Evolutionary conservation across 441 rosid genomes (phyloP).

Genomic region (Gossypium lobatum): DNA sequence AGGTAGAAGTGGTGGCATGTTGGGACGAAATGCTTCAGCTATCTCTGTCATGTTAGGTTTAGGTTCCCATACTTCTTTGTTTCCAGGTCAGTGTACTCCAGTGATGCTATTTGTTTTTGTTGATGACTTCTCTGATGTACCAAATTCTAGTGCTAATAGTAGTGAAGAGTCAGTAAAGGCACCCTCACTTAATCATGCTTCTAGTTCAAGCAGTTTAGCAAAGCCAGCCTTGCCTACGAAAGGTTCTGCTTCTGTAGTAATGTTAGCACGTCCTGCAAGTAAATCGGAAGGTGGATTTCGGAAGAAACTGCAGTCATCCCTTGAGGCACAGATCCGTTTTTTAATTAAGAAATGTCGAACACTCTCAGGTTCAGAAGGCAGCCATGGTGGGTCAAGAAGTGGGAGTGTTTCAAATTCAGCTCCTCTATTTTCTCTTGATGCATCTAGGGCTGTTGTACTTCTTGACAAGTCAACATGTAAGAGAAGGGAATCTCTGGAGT

Average conservation of each 20-base stretch:
- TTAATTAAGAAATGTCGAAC: slow-evolving; percentile 71
- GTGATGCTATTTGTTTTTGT: slow-evolving; percentile 60
- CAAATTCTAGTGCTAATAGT: slow-evolving; percentile 26
- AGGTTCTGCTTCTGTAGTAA: slow-evolving; percentile 65
- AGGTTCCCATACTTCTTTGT: slow-evolving; percentile 56
- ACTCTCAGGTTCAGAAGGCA: slow-evolving; percentile 53
- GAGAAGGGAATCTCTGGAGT: slow-evolving; percentile 64
- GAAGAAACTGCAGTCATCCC: slow-evolving; percentile 76
- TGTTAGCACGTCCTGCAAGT: slow-evolving; percentile 70
- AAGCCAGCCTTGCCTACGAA: slow-evolving; percentile 47
- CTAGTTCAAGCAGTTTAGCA: slow-evolving; percentile 37
- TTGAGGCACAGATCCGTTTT: slow-evolving; percentile 73
- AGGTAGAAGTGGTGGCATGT: slow-evolving; percentile 42
- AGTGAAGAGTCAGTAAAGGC: slow-evolving; percentile 45
- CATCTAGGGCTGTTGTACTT: slow-evolving; percentile 68
- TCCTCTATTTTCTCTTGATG: slow-evolving; percentile 72
- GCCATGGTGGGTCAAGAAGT: slow-evolving; percentile 53
- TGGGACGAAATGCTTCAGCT: slow-evolving; percentile 48
- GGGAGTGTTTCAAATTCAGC: slow-evolving; percentile 50
- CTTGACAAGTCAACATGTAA: slow-evolving; percentile 42
- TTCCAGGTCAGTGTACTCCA: slow-evolving; percentile 83
- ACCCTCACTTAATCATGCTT: slow-evolving; percentile 34
- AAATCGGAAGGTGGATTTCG: slow-evolving; percentile 66
- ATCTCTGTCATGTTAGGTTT: slow-evolving; percentile 64
- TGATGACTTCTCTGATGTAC: slow-evolving; percentile 54